Evolutionary conservation across 495 filamentous ascomycete genomes (phyloP).

Genomic region (Sporormia fimetaria): DNA sequence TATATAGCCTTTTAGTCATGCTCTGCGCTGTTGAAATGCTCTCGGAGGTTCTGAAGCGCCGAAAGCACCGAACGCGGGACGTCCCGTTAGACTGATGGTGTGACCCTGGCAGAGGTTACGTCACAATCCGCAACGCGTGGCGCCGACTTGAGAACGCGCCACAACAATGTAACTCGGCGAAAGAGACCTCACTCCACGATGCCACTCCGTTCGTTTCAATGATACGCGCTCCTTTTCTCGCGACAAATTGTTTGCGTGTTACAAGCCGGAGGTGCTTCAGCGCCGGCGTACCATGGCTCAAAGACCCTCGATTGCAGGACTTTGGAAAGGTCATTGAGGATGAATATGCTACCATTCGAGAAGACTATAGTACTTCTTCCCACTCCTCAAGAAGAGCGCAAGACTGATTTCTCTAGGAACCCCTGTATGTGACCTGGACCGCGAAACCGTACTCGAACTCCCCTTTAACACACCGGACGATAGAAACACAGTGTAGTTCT

Average conservation of each 20-base stretch:
- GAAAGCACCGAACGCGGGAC: no score
- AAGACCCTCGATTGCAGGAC: conserved; percentile 49
- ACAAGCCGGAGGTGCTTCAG: conserved; percentile 1
- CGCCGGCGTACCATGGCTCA: background rate
- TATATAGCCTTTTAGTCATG: no score
- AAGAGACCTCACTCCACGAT: no score
- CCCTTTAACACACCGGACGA: background rate
- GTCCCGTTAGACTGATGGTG: no score
- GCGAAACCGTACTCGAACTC: conserved; percentile 1
- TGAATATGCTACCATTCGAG: conserved; percentile 61
- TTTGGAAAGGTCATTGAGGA: conserved; percentile 61
- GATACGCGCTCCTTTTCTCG: conserved; percentile 9
- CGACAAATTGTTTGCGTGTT: conserved; percentile 3
- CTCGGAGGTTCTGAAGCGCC: no score
- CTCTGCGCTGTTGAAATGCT: no score
- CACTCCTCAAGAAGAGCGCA: background rate
- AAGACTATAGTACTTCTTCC: conserved; percentile 51
- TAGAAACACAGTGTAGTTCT: conserved; percentile 62
- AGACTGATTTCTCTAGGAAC: conserved; percentile 6
- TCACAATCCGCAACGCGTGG: no score
- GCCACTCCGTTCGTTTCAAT: conserved; percentile 1
- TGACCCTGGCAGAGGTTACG: no score
- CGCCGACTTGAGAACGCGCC: no score
- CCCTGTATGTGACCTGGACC: conserved; percentile 8
- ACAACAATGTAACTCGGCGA: no score